phyloP scores from a whole-genome alignment of 1,139 yeast genomes.

The Lodderomyces jiufengensis region DNA sequence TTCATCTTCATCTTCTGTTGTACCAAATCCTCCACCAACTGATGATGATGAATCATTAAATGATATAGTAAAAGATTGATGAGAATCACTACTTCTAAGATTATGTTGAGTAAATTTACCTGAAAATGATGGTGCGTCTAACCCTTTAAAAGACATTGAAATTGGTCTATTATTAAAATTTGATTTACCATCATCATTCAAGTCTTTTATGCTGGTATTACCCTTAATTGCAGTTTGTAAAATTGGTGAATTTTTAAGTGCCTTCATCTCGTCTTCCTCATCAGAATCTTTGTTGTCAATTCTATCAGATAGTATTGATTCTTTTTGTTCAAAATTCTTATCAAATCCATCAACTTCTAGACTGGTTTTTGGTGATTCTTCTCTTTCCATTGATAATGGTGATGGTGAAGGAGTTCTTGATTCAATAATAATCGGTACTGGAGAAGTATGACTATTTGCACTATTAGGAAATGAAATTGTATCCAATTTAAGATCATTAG shows the following conservation, averaged over 20 bases:
- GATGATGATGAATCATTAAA: slow-evolving; percentile 30
- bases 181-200: slow-evolving; percentile 13
- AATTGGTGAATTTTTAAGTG: slow-evolving; percentile 21
- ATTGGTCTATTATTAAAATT: slow-evolving; percentile 44
- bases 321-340: slow-evolving; percentile 3
- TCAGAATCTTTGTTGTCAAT: background rate
- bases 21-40: slow-evolving; percentile 30
- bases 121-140: slow-evolving; percentile 54
- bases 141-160: slow-evolving; percentile 66
- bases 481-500: background rate
- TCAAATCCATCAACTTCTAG: slow-evolving; percentile 10
- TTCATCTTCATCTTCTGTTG: slow-evolving; percentile 28
- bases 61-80: slow-evolving; percentile 42
- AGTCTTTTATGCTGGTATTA: background rate
- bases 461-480: slow-evolving; percentile 2
- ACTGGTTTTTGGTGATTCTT: slow-evolving; percentile 13
- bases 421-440: slow-evolving; percentile 14
- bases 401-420: slow-evolving; percentile 15
- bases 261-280: slow-evolving; percentile 3
- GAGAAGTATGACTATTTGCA: slow-evolving; percentile 3
- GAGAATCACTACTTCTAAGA: slow-evolving; percentile 36
- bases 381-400: slow-evolving; percentile 11
- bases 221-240: slow-evolving; percentile 19
- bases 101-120: slow-evolving; percentile 29
- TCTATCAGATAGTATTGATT: no score